A percentile compares a stretch with the other conserved stretches of the same genome.
Conservation (phyloP, 495 filamentous ascomycete genomes). For the Talaromyces wortmannii region DNA sequence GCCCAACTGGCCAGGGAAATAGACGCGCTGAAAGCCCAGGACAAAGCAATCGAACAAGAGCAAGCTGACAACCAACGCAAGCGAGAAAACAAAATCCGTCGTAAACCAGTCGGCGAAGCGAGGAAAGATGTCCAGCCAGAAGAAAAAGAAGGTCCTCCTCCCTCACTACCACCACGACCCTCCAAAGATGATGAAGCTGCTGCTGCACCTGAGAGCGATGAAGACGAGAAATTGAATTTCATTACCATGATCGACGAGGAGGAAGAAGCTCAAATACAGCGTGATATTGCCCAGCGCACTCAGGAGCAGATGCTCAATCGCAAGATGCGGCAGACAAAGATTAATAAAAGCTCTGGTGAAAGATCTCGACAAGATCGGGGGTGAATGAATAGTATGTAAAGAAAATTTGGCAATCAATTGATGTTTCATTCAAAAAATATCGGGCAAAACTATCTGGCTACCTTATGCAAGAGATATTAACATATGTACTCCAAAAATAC, state of each 20-base stretch:
- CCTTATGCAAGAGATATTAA: background rate
- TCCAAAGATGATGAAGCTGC: constrained; percentile 26
- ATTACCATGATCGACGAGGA: constrained; percentile 16
- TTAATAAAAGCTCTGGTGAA: constrained; percentile 7
- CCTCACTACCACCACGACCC: constrained; percentile 13
- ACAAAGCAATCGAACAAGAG: constrained; percentile 42
- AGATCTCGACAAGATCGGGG: background rate
- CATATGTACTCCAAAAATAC: background rate
- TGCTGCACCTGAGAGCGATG: constrained; percentile 17
- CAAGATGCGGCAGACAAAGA: constrained; percentile 17
- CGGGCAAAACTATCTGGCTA: background rate
- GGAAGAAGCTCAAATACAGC: constrained; percentile 32
- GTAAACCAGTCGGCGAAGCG: background rate
- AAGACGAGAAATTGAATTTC: constrained; percentile 11
- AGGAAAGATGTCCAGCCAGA: constrained; percentile 3
- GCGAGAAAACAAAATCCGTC: constrained; percentile 27
- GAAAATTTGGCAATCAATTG: too few relatives aligned
- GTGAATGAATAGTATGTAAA: background rate
- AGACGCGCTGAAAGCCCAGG: constrained; percentile 48
- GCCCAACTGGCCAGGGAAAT: constrained; percentile 53
- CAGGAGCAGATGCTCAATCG: constrained; percentile 38
- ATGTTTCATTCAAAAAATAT: background rate
- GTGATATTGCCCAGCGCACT: constrained; percentile 41
- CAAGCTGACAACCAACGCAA: constrained; percentile 39
- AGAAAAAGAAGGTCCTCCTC: constrained; percentile 9